phyloP scores from a whole-genome alignment of 768 basidiomycete species.

The Strobilomyces echinocephalus region DNA sequence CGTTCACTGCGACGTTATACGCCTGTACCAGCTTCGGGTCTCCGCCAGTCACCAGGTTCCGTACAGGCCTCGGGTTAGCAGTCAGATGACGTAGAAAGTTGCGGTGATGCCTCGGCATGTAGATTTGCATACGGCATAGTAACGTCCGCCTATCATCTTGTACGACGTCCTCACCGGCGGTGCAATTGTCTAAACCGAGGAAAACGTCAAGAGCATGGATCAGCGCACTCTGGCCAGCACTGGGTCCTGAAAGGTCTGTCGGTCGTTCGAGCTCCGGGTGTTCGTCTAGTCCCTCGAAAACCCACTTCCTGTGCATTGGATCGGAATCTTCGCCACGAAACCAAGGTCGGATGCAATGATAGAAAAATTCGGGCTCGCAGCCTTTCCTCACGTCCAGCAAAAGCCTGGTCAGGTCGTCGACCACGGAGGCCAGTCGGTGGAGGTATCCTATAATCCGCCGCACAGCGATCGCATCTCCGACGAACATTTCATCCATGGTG shows the following conservation, averaged over 20 bases:
- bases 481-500: conserved; percentile 85
- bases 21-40: conserved; percentile 39
- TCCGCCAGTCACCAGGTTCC: conserved; percentile 42
- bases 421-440: conserved; percentile 52
- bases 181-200: conserved; percentile 55
- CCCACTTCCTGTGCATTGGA: conserved; percentile 41
- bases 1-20: conserved; percentile 60
- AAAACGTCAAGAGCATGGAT: conserved; percentile 73
- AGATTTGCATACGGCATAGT: conserved; percentile 68
- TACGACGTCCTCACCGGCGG: conserved; percentile 14
- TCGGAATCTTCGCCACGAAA: conserved; percentile 67
- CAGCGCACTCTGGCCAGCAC: conserved; percentile 77
- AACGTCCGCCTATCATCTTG: conserved; percentile 36
- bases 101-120: conserved; percentile 82
- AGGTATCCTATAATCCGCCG: conserved; percentile 66
- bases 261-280: conserved; percentile 41
- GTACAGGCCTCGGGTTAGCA: conserved; percentile 54
- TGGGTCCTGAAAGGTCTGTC: conserved; percentile 66
- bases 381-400: conserved; percentile 62
- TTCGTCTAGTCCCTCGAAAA: conserved; percentile 56
- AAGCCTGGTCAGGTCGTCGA: conserved; percentile 57
- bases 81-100: conserved; percentile 69
- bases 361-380: conserved; percentile 71
- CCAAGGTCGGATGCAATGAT: conserved; percentile 74
- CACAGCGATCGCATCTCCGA: conserved; percentile 61